Conservation (phyloP, 148 eudicot species). For the Nepenthes gracilis region DNA sequence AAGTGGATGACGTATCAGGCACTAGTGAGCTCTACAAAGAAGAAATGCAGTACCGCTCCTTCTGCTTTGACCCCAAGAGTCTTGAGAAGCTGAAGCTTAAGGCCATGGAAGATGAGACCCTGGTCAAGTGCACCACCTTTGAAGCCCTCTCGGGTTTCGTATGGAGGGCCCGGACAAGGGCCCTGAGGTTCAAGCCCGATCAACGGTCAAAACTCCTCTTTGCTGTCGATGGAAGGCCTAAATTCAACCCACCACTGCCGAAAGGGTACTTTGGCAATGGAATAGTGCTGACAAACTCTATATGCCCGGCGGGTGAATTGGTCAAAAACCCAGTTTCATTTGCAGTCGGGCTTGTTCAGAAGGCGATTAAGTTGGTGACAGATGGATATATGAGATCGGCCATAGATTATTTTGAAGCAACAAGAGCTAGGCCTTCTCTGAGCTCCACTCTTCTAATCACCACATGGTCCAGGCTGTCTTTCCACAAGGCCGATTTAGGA, state of each 20-base stretch:
- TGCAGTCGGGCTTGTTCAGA: constrained; percentile 32
- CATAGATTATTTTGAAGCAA: constrained; percentile 36
- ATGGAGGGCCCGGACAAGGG: constrained; percentile 45
- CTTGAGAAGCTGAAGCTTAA: constrained; percentile 24
- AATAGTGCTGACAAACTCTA: constrained; percentile 33
- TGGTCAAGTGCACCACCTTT: constrained; percentile 30
- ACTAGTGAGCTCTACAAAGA: constrained; percentile 15
- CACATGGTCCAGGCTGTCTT: constrained; percentile 46
- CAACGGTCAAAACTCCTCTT: constrained; percentile 42
- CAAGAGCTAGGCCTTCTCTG: constrained; percentile 38
- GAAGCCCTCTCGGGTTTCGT: constrained; percentile 46
- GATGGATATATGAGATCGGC: constrained; percentile 43
- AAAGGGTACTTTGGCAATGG: constrained; percentile 47
- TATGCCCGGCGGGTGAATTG: constrained; percentile 31
- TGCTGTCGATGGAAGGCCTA: constrained; percentile 46
- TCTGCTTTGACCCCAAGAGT: constrained; percentile 23
- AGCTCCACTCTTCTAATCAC: constrained; percentile 36
- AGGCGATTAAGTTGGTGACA: constrained; percentile 28
- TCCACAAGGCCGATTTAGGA: constrained; percentile 44
- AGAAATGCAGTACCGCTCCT: constrained; percentile 27
- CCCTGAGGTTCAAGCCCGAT: constrained; percentile 20
- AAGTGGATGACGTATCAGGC: constrained; percentile 25
- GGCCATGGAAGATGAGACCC: constrained; percentile 25
- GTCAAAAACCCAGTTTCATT: constrained; percentile 22
- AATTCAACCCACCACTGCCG: constrained; percentile 32